Percentiles rank a stretch among this genome's conserved stretches.
These are phyloP conservation scores for Penicillium goetzii DNA, from an alignment of 495 filamentous ascomycete genomes.

Conservation along the genomic window DNA sequence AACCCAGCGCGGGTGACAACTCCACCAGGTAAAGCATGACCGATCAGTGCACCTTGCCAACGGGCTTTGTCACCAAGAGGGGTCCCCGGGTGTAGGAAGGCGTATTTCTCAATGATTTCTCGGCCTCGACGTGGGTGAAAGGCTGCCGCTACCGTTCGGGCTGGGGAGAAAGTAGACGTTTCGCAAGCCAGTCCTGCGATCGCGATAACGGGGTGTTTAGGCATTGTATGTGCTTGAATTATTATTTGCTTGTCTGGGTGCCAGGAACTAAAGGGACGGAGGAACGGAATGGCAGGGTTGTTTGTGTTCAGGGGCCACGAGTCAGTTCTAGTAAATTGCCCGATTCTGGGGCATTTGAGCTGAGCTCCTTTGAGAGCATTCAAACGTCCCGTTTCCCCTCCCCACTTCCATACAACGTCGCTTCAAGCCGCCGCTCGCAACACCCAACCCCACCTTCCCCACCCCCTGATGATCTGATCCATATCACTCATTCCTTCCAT, in stretches of 20 bases:
- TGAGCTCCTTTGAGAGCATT: background rate
- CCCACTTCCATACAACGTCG: background rate
- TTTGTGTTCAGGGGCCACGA: background rate
- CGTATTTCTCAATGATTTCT: conserved; percentile 52
- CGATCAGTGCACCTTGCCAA: conserved; percentile 58
- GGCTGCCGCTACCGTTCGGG: conserved; percentile 52
- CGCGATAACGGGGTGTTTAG: conserved; percentile 49
- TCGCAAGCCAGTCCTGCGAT: conserved; percentile 61
- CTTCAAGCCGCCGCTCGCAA: background rate
- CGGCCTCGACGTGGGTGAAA: conserved; percentile 55
- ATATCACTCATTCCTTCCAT: background rate
- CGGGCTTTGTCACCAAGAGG: conserved; percentile 45
- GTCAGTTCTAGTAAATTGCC: background rate
- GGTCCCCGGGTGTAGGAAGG: conserved; percentile 48
- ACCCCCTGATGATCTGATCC: background rate
- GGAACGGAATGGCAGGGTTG: background rate
- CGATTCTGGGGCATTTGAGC: background rate
- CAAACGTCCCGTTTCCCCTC: background rate
- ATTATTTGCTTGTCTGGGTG: background rate
- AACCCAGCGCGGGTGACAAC: conserved; percentile 52
- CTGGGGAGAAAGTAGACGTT: conserved; percentile 59
- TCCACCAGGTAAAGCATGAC: conserved; percentile 59
- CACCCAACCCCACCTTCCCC: background rate
- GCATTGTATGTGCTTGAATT: background rate
- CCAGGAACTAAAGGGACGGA: background rate